These are phyloP conservation scores for Naganishia antarctica DNA, from an alignment of 768 basidiomycete species.

Conservation along the genomic window DNA sequence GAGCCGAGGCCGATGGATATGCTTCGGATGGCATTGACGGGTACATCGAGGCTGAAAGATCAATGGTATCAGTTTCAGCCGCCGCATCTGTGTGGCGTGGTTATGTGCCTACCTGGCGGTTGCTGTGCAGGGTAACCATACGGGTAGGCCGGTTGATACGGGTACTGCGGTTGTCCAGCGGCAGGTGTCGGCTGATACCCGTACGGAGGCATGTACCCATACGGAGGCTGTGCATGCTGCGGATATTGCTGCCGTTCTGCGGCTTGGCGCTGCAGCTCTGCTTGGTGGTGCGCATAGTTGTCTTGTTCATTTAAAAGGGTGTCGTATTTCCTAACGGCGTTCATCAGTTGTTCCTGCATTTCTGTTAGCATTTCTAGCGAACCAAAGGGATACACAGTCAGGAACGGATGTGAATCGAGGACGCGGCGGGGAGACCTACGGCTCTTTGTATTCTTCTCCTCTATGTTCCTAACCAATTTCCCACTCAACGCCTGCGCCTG, in stretches of 20 bases:
- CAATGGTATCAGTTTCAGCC: too few relatives aligned
- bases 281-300: conserved; percentile 37
- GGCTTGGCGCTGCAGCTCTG: conserved; percentile 38
- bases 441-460: conserved; percentile 80
- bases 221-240: conserved; percentile 26
- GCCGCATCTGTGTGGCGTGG: too few relatives aligned
- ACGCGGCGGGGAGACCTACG: conserved; percentile 56
- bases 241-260: conserved; percentile 37
- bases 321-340: conserved; percentile 89
- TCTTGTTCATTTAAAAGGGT: conserved; percentile 78
- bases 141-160: conserved; percentile 32
- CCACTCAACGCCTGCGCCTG: conserved; percentile 72
- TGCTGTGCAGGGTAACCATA: conserved; percentile 25
- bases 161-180: conserved; percentile 35
- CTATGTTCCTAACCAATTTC: conserved; percentile 74
- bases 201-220: conserved; percentile 5
- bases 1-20: conserved; percentile 24
- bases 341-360: conserved; percentile 89
- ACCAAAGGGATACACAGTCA: background rate
- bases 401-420: too few relatives aligned
- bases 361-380: conserved; percentile 72
- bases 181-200: conserved; percentile 4
- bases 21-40: conserved; percentile 36
- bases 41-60: conserved; percentile 32
- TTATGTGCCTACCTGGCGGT: conserved; percentile 1